Evolutionary conservation across 495 filamentous ascomycete species (phyloP), one percentile per base, ranked within the genome.

Genomic region (Xylaria cubensis): DNA sequence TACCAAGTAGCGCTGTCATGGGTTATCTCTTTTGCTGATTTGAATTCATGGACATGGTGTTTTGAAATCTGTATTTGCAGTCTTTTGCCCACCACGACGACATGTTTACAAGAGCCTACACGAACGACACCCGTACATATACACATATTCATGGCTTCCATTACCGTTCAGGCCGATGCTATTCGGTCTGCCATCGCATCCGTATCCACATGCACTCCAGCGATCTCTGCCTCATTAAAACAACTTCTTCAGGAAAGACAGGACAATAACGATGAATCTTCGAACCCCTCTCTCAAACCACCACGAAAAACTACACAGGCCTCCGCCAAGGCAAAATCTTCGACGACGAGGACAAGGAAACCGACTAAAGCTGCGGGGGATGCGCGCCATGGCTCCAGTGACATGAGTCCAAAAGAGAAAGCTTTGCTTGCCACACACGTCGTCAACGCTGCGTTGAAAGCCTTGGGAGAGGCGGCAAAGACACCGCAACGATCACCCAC

Each of bases 371-470:
- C 75, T 48, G 76, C 48, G 48, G 80, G 73, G 34, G 74, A 73
- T 26, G 71, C 75, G 69, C 72, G 69, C 29, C 75, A 81, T 42
- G 71, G 74, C 71, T 72, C 72, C 48, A 76, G 80, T 41, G 80
- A 78, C 58, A 79, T 92, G 58, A 85, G 87, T 9, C 71, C 83
- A 21, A 89, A 89, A 71, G 90, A 94, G 73, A 90, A 85, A 78
- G 87, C 89, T 1, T 84, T 90, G 51, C 84, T 97, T 53, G 93
- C 94, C 4, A 95, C 94, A 3, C 91, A 95, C 62, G 87, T 95
- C 24, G 90, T 96, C 72, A 97, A 97, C 82, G 84, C 82, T 39
- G 89, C 90, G 17, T 81, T 96, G 26, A 96, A 93, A 77, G 83
- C 87, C 9, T 86, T 98, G 13, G 88, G 88, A 2, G 92, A 94